Evolutionary conservation across 129 eudicot species (phyloP).

Genomic region (Chrysanthemum lavandulifolium): DNA sequence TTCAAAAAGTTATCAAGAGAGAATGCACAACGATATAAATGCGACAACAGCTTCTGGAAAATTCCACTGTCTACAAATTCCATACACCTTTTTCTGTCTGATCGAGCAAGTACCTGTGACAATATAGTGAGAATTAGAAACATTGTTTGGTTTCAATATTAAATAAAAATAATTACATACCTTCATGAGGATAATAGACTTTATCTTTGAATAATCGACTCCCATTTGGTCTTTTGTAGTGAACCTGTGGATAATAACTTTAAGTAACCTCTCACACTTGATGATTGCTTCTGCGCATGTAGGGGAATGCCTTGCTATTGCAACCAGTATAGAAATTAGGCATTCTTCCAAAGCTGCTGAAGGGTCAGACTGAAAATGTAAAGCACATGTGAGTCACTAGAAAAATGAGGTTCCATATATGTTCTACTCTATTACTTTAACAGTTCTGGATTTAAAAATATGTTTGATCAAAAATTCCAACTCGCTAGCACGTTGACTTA

Average conservation of each 20-base stretch:
- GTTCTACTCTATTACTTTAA: no score
- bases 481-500: no score
- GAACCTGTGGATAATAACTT: constrained; percentile 62
- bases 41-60: constrained; percentile 64
- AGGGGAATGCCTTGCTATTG: constrained; percentile 89
- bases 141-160: neutral
- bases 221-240: constrained; percentile 48
- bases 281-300: constrained; percentile 81
- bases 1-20: constrained; percentile 70
- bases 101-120: constrained; percentile 75
- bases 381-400: neutral
- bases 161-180: constrained; percentile 41
- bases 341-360: constrained; percentile 76
- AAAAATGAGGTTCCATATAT: no score
- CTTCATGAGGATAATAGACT: constrained; percentile 69
- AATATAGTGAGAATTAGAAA: constrained; percentile 18
- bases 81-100: constrained; percentile 54
- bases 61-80: constrained; percentile 50
- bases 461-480: no score
- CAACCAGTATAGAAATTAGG: constrained; percentile 69
- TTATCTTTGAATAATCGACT: constrained; percentile 60
- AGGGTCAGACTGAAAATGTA: constrained; percentile 64
- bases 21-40: constrained; percentile 57
- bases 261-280: constrained; percentile 77
- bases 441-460: no score